These are phyloP conservation scores for Murraya paniculata DNA, from an alignment of 345 rosid genomes.

Conservation along the genomic window DNA sequence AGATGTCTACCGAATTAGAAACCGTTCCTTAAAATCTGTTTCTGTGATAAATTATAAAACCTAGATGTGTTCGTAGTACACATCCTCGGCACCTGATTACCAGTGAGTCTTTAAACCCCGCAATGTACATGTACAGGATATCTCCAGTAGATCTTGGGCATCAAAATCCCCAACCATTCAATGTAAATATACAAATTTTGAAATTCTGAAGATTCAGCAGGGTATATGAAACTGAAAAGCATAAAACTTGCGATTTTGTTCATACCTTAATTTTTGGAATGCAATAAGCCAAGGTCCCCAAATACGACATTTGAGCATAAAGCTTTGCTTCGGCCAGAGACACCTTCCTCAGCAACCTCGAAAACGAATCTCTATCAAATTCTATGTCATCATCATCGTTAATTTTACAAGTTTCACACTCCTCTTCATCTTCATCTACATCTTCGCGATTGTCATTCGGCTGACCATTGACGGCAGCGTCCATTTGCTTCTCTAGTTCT, in stretches of 20 bases:
- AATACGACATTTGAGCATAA: slow-evolving; percentile 72
- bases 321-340: slow-evolving; percentile 65
- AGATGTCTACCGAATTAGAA: background rate
- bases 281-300: slow-evolving; percentile 78
- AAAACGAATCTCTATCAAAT: slow-evolving; percentile 69
- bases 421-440: slow-evolving; percentile 22
- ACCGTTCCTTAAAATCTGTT: background rate
- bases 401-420: slow-evolving; percentile 51
- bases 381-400: slow-evolving; percentile 32
- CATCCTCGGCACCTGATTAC: background rate
- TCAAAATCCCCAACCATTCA: background rate
- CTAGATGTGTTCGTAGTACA: background rate
- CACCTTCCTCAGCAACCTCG: slow-evolving; percentile 63
- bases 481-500: slow-evolving; percentile 22
- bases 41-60: background rate
- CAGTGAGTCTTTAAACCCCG: background rate
- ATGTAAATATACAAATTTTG: background rate
- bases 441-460: slow-evolving; percentile 2
- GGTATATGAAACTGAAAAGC: too few relatives aligned
- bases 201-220: background rate
- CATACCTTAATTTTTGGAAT: slow-evolving; percentile 71
- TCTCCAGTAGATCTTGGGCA: background rate
- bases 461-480: slow-evolving; percentile 7
- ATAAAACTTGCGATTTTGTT: background rate
- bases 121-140: background rate